Evolutionary conservation across 2,329 filamentous ascomycete genomes (phyloP).

Genomic region (Alternaria metachromatica): DNA sequence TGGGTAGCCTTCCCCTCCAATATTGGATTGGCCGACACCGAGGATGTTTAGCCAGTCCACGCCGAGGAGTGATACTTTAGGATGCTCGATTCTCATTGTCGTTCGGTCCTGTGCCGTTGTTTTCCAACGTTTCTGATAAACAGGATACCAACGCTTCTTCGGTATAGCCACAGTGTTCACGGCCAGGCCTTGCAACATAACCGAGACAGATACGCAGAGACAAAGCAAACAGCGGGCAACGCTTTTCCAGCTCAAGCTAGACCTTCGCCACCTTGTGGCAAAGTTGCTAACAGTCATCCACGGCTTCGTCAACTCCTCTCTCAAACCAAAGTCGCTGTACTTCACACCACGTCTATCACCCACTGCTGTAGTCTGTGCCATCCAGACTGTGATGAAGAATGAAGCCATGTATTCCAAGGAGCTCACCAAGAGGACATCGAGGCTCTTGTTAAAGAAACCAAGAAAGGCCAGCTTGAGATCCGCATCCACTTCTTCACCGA

Average conservation of each 20-base stretch:
- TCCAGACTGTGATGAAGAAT: slow-evolving; percentile 3
- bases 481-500: slow-evolving; percentile 1
- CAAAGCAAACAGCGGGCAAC: slow-evolving; percentile 2
- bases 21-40: not conserved
- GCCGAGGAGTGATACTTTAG: not conserved
- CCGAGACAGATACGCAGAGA: slow-evolving; percentile 8
- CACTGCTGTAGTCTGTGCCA: not conserved
- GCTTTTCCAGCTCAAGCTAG: not conserved
- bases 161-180: slow-evolving; percentile 9
- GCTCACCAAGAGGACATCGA: slow-evolving; percentile 8
- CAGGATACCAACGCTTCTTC: slow-evolving; percentile 13
- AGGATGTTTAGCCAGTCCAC: not conserved
- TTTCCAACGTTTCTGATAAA: not conserved
- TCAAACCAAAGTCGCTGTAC: slow-evolving; percentile 7
- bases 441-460: slow-evolving; percentile 6
- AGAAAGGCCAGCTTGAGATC: slow-evolving; percentile 9
- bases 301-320: slow-evolving; percentile 10
- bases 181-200: slow-evolving; percentile 6
- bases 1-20: not conserved
- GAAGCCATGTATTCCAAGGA: slow-evolving; percentile 6
- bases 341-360: not conserved
- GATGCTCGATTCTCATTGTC: not conserved
- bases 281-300: slow-evolving; percentile 10
- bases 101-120: not conserved
- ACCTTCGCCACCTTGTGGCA: not conserved